Percentiles rank a stretch among this genome's conserved stretches.
phyloP scores from a whole-genome alignment of 2,329 filamentous ascomycete species.

The Trichoderma koningii region DNA sequence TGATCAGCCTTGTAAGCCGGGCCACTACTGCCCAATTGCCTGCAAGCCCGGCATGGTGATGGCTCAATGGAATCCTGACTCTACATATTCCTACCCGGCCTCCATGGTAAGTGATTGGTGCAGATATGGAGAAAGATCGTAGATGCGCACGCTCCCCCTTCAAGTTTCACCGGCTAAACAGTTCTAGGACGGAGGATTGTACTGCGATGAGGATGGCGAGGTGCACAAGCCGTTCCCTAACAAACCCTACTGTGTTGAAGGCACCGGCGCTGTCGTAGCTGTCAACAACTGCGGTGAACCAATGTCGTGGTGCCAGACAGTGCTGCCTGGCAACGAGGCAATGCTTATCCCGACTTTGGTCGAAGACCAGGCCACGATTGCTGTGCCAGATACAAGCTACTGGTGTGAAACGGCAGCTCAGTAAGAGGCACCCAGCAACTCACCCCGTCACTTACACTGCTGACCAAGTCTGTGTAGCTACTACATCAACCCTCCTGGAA shows the following conservation, averaged over 20 bases:
- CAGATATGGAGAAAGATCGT: background rate
- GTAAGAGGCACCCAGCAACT: conserved; percentile 48
- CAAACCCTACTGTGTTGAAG: conserved; percentile 69
- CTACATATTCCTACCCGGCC: conserved; percentile 67
- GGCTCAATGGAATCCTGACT: conserved; percentile 74
- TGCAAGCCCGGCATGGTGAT: conserved; percentile 75
- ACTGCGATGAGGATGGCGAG: conserved; percentile 67
- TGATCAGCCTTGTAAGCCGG: conserved; percentile 67
- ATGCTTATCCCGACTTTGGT: conserved; percentile 82
- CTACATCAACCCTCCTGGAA: conserved; percentile 77
- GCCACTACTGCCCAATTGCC: conserved; percentile 73
- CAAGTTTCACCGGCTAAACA: conserved; percentile 14
- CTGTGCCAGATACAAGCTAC: conserved; percentile 69
- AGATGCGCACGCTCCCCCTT: background rate
- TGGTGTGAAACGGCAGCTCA: conserved; percentile 75
- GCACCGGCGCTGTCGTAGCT: conserved; percentile 64
- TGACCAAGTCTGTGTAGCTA: conserved; percentile 50
- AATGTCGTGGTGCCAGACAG: conserved; percentile 77
- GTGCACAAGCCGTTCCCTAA: conserved; percentile 69
- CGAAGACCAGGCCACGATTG: conserved; percentile 57
- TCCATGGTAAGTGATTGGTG: conserved; percentile 65
- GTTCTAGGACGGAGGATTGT: conserved; percentile 70
- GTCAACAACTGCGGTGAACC: conserved; percentile 64
- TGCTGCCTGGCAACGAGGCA: conserved; percentile 75
- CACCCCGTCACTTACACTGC: background rate